Evolutionary conservation across 2,329 filamentous ascomycete genomes (phyloP).

Genomic region (Cladosporium austrohemisphaericum): DNA sequence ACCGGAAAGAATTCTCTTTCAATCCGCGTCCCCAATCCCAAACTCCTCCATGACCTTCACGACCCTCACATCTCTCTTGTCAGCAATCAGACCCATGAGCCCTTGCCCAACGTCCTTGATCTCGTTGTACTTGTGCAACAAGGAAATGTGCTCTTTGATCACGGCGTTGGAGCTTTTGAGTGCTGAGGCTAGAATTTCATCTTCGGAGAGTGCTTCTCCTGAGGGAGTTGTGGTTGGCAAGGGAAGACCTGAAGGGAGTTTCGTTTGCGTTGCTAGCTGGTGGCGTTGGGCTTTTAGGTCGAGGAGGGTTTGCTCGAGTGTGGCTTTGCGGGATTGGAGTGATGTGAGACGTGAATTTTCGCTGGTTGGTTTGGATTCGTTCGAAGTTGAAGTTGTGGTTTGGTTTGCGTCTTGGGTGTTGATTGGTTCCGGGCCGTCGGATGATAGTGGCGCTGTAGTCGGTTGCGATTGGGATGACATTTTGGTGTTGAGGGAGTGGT

Average conservation of each 20-base stretch:
- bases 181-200: slow-evolving; percentile 28
- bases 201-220: slow-evolving; percentile 19
- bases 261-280: slow-evolving; percentile 30
- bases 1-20: slow-evolving; percentile 20
- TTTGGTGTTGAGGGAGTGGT: background rate
- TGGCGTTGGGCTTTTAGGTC: slow-evolving; percentile 44
- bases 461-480: slow-evolving; percentile 11
- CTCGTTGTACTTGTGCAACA: slow-evolving; percentile 68
- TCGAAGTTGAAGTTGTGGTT: background rate
- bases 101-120: slow-evolving; percentile 66
- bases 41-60: slow-evolving; percentile 48
- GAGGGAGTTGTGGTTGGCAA: slow-evolving; percentile 19
- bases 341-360: slow-evolving; percentile 16
- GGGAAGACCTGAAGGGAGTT: slow-evolving; percentile 27
- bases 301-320: slow-evolving; percentile 47
- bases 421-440: background rate
- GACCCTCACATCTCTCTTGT: slow-evolving; percentile 56
- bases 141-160: slow-evolving; percentile 60
- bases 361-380: background rate
- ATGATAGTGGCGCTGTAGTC: slow-evolving; percentile 3
- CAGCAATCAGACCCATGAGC: slow-evolving; percentile 64
- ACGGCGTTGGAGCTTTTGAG: slow-evolving; percentile 48
- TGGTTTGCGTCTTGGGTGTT: background rate
- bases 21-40: slow-evolving; percentile 43
- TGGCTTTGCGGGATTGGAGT: slow-evolving; percentile 29